Conservation (phyloP, 192 early-diverging fungal species). For the Phycomyces nitens region DNA sequence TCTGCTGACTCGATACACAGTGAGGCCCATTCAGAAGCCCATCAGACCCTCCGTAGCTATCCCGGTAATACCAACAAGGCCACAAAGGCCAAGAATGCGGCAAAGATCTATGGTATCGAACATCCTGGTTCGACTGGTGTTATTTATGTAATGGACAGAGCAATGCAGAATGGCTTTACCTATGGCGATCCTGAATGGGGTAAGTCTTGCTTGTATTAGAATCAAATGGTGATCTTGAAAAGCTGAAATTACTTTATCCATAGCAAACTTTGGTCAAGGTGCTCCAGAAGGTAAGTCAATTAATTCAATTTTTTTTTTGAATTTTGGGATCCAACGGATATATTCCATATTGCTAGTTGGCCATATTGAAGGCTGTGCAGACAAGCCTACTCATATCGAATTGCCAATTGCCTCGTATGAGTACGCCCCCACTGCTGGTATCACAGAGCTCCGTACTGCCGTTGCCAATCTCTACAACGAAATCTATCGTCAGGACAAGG, state of each 20-base stretch:
- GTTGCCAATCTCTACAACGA: conserved; percentile 50
- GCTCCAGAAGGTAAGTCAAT: conserved; percentile 44
- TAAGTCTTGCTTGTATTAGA: conserved; percentile 3
- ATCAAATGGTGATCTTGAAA: no score
- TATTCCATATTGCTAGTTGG: conserved; percentile 14
- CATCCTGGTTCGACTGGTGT: conserved; percentile 46
- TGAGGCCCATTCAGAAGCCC: conserved; percentile 37
- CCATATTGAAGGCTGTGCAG: conserved; percentile 31
- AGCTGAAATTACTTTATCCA: no score
- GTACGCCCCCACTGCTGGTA: conserved; percentile 44
- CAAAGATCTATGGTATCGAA: conserved; percentile 32
- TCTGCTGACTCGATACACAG: conserved; percentile 1
- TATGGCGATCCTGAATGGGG: conserved; percentile 37
- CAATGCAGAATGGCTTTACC: conserved; percentile 40
- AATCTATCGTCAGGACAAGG: conserved; percentile 37
- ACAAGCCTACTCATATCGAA: conserved; percentile 18
- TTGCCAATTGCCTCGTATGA: conserved; percentile 14
- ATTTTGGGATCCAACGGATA: not conserved
- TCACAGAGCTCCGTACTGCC: conserved; percentile 38
- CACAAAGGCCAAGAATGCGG: conserved; percentile 4
- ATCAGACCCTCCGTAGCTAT: conserved; percentile 35
- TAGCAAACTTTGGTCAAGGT: conserved; percentile 35
- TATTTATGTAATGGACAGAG: conserved; percentile 52
- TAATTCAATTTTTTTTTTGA: not conserved
- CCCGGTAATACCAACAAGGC: conserved; percentile 35